A percentile compares a stretch with the other conserved stretches of the same genome.
phyloP scores from a whole-genome alignment of 164 flowering plant genomes.

The Litsea cubeba region DNA sequence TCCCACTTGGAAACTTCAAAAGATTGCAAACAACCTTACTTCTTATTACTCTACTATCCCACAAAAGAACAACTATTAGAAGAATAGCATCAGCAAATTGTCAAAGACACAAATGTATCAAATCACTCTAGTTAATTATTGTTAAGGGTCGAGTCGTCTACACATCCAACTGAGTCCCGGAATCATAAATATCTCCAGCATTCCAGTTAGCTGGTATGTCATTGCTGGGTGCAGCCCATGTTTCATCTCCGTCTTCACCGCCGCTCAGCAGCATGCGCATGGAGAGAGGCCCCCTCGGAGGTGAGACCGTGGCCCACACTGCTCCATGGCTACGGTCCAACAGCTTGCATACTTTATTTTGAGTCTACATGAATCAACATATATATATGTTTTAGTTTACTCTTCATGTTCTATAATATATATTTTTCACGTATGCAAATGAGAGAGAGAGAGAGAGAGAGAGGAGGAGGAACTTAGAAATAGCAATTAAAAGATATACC shows the following conservation, averaged over 20 bases:
- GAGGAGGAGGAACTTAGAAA: background rate
- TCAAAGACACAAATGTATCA: background rate
- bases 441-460: background rate
- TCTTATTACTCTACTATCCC: background rate
- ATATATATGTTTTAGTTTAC: background rate
- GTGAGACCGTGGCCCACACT: slow-evolving; percentile 60
- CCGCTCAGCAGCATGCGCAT: slow-evolving; percentile 69
- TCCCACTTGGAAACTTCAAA: background rate
- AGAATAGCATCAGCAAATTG: too few species aligned
- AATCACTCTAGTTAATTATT: background rate
- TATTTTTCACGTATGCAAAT: background rate
- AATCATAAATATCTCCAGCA: slow-evolving; percentile 66
- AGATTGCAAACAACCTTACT: background rate
- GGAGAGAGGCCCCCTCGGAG: slow-evolving; percentile 68
- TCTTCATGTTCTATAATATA: background rate
- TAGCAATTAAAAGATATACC: slow-evolving; percentile 31
- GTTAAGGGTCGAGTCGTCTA: background rate
- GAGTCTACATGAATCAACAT: slow-evolving; percentile 41
- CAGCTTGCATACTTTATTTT: slow-evolving; percentile 62
- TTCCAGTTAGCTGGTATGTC: slow-evolving; percentile 70
- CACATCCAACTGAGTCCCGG: slow-evolving; percentile 67
- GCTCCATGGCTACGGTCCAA: slow-evolving; percentile 75
- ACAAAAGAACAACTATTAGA: background rate
- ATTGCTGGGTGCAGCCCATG: slow-evolving; percentile 65
- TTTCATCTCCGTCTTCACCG: slow-evolving; percentile 64